Percentiles rank a stretch among this genome's conserved stretches.
Evolutionary conservation across 129 eudicot species (phyloP).

Genomic region (Tagetes erecta): DNA sequence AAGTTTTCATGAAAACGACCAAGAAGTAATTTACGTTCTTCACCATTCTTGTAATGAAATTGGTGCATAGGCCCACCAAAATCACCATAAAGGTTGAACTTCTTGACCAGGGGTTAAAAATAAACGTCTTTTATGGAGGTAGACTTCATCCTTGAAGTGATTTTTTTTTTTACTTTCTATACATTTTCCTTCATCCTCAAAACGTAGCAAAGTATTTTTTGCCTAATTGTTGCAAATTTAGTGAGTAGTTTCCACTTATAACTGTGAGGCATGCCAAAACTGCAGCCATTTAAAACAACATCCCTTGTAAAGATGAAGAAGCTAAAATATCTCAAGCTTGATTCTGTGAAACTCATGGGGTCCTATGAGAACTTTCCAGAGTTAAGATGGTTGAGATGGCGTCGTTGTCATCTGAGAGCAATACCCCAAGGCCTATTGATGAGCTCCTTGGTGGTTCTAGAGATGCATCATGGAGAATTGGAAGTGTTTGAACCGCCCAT

Average conservation of each 20-base stretch:
- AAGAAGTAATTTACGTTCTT: background rate
- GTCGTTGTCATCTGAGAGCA: constrained; percentile 14
- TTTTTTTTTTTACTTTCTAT: background rate
- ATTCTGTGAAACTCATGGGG: background rate
- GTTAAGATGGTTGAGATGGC: constrained; percentile 7
- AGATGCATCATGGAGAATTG: constrained; percentile 33
- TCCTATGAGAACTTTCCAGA: constrained; percentile 7
- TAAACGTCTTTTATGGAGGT: background rate
- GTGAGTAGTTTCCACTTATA: background rate
- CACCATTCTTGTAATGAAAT: background rate
- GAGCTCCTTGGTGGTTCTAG: constrained; percentile 29
- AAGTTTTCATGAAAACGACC: too few relatives aligned
- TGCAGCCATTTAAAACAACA: background rate
- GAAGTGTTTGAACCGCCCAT: constrained; percentile 29
- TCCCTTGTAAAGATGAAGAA: constrained; percentile 10
- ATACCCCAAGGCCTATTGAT: constrained; percentile 27
- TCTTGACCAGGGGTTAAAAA: background rate
- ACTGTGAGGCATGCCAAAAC: background rate
- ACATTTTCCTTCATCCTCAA: background rate
- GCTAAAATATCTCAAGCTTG: constrained; percentile 1
- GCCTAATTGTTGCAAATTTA: background rate
- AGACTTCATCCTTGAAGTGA: too few relatives aligned
- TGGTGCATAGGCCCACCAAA: background rate
- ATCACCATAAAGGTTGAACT: background rate
- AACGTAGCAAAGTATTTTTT: background rate